Evolutionary conservation across 768 basidiomycete genomes (phyloP).

Genomic region (Hericium rajendrae): DNA sequence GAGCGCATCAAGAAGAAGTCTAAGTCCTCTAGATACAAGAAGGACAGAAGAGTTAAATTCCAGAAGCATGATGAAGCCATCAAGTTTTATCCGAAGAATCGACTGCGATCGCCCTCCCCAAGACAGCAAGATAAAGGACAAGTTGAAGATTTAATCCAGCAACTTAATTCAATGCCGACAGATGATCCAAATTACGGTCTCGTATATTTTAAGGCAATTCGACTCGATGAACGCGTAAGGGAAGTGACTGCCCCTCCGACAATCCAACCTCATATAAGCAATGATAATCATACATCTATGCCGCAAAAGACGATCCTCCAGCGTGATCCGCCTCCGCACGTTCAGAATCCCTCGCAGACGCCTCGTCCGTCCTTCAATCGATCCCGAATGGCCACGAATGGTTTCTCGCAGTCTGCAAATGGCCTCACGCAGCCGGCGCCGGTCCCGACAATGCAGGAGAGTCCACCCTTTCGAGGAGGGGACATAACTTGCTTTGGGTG

Average conservation of each 20-base stretch:
- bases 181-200: not conserved
- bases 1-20: not conserved
- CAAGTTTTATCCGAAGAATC: not conserved
- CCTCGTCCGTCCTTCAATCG: too few relatives aligned
- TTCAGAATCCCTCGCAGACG: too few relatives aligned
- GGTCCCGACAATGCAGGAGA: too few relatives aligned
- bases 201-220: not conserved
- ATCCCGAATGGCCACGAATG: too few relatives aligned
- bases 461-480: too few relatives aligned
- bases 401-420: too few relatives aligned
- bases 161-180: not conserved
- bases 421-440: too few relatives aligned
- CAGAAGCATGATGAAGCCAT: not conserved
- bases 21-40: not conserved
- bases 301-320: too few relatives aligned
- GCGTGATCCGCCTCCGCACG: too few relatives aligned
- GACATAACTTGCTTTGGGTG: not conserved
- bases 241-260: not conserved
- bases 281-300: too few relatives aligned
- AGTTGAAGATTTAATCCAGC: not conserved
- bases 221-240: not conserved
- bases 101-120: not conserved
- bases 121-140: not conserved
- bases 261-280: too few relatives aligned
- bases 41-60: not conserved